phyloP scores from a whole-genome alignment of 208 protist genomes.

The Endotrypanum monterogeii region DNA sequence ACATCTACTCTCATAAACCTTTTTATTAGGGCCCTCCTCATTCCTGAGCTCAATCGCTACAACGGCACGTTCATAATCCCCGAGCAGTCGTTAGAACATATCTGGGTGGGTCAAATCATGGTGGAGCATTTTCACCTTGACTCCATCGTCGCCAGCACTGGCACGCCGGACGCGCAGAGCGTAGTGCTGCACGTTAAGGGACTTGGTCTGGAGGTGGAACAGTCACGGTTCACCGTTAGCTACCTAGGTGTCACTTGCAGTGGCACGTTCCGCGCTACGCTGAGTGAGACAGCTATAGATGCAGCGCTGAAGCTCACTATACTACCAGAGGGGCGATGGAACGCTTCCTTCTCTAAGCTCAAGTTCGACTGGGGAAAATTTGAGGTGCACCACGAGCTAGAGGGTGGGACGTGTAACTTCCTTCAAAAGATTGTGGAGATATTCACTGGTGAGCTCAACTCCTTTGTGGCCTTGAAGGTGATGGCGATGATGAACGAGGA shows the following conservation, averaged over 20 bases:
- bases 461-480: slow-evolving; percentile 36
- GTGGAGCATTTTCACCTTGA: slow-evolving; percentile 40
- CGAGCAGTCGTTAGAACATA: slow-evolving; percentile 29
- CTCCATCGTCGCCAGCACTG: slow-evolving; percentile 22
- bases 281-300: slow-evolving; percentile 37
- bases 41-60: slow-evolving; percentile 28
- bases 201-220: slow-evolving; percentile 40
- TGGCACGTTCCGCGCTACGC: slow-evolving; percentile 35
- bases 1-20: slow-evolving; percentile 20
- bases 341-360: slow-evolving; percentile 18
- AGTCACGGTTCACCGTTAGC: slow-evolving; percentile 54
- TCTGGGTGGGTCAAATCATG: slow-evolving; percentile 49
- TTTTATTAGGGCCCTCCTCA: slow-evolving; percentile 4
- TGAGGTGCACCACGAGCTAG: slow-evolving; percentile 44
- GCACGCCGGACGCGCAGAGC: slow-evolving; percentile 27
- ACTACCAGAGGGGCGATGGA: slow-evolving; percentile 38
- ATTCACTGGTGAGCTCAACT: slow-evolving; percentile 64
- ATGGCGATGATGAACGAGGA: slow-evolving; percentile 38
- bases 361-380: slow-evolving; percentile 48
- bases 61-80: slow-evolving; percentile 37
- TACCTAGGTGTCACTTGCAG: slow-evolving; percentile 30
- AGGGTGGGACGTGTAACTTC: slow-evolving; percentile 39
- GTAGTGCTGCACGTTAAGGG: slow-evolving; percentile 24
- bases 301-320: slow-evolving; percentile 28
- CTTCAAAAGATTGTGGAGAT: slow-evolving; percentile 47